Base-by-base conservation (phyloP, 1,284 basidiomycete species). In the Mycena sp. region DNA sequence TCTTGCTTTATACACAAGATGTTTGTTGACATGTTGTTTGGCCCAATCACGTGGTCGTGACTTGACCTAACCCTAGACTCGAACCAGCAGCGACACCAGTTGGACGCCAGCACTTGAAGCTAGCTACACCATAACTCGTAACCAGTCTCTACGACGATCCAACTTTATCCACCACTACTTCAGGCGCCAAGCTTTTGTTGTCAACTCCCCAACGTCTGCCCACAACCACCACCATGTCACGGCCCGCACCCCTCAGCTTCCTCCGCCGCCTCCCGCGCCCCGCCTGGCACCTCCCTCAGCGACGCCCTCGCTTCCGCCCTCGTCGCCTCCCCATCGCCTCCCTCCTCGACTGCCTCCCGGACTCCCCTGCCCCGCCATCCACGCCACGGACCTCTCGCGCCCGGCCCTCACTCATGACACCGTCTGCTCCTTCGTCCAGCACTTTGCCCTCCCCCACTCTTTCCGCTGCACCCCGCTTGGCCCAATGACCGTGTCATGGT, bases 401-500 rank as follows among this genome's bases (percentile, higher is more conserved):
- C 62, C 40, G 61, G 72, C 46, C 67, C 71, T 35, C 61, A 70
- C 43, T 65, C 40, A 81, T 56, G 66, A 73, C 38, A 71, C 70
- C 37, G 69, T 81, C 29, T 77, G 72, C 59, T 63, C 72, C 10
- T 81, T 80, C 65, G 71, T 82, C 30, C 65, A 74, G 32, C 67
- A 69, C 56, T 83, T 83, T 64, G 69, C 67, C 10, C 70, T 82
- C 29, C 81, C 81, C 1, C 72, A 73, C 56, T 75, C 77, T n/a
- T n/a, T 1, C 58, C 67, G 4, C 64, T 71, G 4, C 67, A 73
- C 28, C 35, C 72, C 70, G 26, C 68, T 80, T 5, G 76, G 75
- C 14, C 77, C 74, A 82, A 82, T 69, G 80, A 81, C 69, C 76
- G 81, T 14, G 73, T 83, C 57, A 79, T 83, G 73, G 68, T 81